A percentile compares a stretch with the other conserved stretches of the same genome.
These are phyloP conservation scores for Fomitopsis serialis DNA, from an alignment of 768 basidiomycete species.

Conservation along the genomic window DNA sequence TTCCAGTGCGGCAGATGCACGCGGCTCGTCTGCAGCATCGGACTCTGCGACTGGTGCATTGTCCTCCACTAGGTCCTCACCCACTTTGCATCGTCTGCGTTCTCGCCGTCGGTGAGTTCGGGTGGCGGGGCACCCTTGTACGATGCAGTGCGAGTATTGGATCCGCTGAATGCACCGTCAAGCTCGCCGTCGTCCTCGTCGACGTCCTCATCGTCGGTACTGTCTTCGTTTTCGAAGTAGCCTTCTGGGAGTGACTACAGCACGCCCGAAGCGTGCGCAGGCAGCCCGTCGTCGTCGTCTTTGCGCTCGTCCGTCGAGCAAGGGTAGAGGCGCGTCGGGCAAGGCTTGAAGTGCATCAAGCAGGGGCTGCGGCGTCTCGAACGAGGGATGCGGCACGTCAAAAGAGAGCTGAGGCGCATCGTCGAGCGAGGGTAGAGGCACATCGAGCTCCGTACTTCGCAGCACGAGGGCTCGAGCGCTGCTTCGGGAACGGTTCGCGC, in stretches of 20 bases:
- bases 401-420: too few species aligned
- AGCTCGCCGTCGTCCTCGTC: constrained; percentile 10
- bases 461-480: too few species aligned
- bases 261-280: constrained; percentile 9
- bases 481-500: too few species aligned
- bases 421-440: too few species aligned
- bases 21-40: constrained; percentile 17
- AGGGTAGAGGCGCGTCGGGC: too few species aligned
- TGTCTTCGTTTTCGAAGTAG: constrained; percentile 23
- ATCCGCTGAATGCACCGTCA: neutral
- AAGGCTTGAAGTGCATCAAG: too few species aligned
- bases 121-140: constrained; percentile 17
- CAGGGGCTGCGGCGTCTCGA: too few species aligned
- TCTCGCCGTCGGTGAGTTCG: constrained; percentile 29
- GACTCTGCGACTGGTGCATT: constrained; percentile 24
- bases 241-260: constrained; percentile 25
- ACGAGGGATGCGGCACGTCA: too few species aligned
- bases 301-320: constrained; percentile 28
- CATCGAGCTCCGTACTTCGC: too few species aligned
- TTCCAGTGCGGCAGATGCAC: constrained; percentile 5
- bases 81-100: constrained; percentile 19
- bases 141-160: neutral
- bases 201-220: constrained; percentile 16
- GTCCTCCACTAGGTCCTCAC: constrained; percentile 20
- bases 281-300: constrained; percentile 33